Percentiles rank a stretch among this genome's conserved stretches.
Evolutionary conservation across 129 eudicot species (phyloP).

Genomic region (Centaurea solstitialis): DNA sequence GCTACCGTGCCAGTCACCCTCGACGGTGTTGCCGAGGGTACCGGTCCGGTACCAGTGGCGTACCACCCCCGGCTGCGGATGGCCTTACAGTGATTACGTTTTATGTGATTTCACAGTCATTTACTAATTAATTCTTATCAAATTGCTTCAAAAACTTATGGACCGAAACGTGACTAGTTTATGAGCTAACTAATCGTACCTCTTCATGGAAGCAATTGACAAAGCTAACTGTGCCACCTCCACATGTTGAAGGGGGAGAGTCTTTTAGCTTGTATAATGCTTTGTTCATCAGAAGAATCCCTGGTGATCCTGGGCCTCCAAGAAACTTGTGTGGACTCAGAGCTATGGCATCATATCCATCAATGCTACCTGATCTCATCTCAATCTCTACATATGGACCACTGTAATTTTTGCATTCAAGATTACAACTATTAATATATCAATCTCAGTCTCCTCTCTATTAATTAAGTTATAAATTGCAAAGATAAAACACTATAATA

Average conservation of each 20-base stretch:
- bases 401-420: constrained; percentile 24
- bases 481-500: background rate
- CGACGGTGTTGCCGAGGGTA: no score
- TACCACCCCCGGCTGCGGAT: no score
- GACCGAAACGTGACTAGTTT: background rate
- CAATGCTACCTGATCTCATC: constrained; percentile 70
- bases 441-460: constrained; percentile 5
- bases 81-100: no score
- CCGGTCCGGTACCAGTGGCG: no score
- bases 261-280: constrained; percentile 51
- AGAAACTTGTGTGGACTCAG: constrained; percentile 87
- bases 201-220: constrained; percentile 63
- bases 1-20: no score
- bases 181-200: constrained; percentile 25
- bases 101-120: no score
- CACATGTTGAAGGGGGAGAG: constrained; percentile 88
- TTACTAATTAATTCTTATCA: no score
- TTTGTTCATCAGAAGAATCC: constrained; percentile 70
- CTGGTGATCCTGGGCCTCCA: constrained; percentile 95
- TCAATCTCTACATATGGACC: constrained; percentile 80
- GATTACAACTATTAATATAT: background rate
- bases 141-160: no score
- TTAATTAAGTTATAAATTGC: background rate
- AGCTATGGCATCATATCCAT: constrained; percentile 83
- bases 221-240: constrained; percentile 83